Evolutionary conservation across 2,329 filamentous ascomycete genomes (phyloP), one percentile per base, ranked within the genome.

Genomic region (Cercospora zeae-maydis): DNA sequence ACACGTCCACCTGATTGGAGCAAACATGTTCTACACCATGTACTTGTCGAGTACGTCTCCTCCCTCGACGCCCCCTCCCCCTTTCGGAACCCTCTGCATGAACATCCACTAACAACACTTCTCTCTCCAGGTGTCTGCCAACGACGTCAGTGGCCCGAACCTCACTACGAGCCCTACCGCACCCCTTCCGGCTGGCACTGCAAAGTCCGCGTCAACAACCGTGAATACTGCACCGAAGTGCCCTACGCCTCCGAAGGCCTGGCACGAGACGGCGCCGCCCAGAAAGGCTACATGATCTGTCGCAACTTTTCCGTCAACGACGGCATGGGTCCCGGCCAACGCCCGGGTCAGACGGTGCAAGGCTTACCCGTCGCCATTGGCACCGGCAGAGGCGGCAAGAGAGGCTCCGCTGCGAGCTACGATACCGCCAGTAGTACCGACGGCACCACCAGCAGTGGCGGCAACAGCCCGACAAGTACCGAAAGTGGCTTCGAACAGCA

Each of bases 221-320:
- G 93, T 74, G 92, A 96, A 81, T 98, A 97, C 80, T 91, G 93
- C 76, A 96, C 93, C 47, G 92, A 96, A 76, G 84, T 90, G 37
- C 85, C 88, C 67, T 96, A 95, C 79, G 87, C 90, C 75, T 90
- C 89, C 66, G 90, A 93, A 75, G 82, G 85, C 54, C 83, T 96
- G 68, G 93, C 93, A 52, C 91, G 92, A 74, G 93, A 98, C 77
- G 95, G 93, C 72, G 93, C 93, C 27, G 93, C 93, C 64, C 96
- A 96, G 86, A 90, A 92, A 66, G 93, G 93, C 62, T 98, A 96
- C 79, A 93, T 96, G 86, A 95, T 97, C 70, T 97, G 93, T 82
- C 89, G 92, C 68, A 96, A 96, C 83, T 97, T 97, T 80, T 96
- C 92, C 61, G 91, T 96, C 77, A 97, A 96, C 75, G 92, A 96